Evolutionary conservation across 345 rosid species (phyloP).

Genomic region (Conringia planisiliqua): DNA sequence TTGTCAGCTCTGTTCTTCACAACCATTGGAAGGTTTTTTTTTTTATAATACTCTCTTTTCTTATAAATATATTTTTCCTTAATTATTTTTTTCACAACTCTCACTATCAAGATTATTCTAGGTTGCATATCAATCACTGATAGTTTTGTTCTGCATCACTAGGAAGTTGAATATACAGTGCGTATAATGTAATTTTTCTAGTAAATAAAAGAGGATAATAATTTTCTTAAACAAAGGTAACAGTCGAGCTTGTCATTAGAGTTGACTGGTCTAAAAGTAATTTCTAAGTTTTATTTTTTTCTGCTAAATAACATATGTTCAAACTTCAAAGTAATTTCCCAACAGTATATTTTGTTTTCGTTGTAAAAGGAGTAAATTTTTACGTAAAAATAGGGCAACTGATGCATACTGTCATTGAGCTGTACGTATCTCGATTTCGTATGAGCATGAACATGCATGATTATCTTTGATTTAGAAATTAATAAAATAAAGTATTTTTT

Average conservation of each 20-base stretch:
- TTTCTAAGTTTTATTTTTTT: not conserved
- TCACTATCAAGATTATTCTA: not conserved
- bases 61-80: not conserved
- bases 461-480: not conserved
- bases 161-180: not conserved
- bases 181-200: not conserved
- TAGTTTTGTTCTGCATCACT: not conserved
- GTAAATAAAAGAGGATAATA: not conserved
- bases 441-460: slow-evolving; percentile 1
- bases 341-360: not conserved
- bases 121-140: not conserved
- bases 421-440: not conserved
- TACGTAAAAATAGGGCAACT: not conserved
- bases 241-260: not conserved
- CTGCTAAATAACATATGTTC: not conserved
- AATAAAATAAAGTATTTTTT: not conserved
- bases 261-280: not conserved
- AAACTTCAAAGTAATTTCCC: not conserved
- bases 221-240: not conserved
- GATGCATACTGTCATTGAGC: not conserved
- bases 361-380: not conserved
- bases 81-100: not conserved
- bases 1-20: slow-evolving; percentile 27
- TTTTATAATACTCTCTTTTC: not conserved
- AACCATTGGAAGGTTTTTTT: slow-evolving; percentile 44